Conservation (phyloP, 495 filamentous ascomycete species). For the Glarea lozoyensis region DNA sequence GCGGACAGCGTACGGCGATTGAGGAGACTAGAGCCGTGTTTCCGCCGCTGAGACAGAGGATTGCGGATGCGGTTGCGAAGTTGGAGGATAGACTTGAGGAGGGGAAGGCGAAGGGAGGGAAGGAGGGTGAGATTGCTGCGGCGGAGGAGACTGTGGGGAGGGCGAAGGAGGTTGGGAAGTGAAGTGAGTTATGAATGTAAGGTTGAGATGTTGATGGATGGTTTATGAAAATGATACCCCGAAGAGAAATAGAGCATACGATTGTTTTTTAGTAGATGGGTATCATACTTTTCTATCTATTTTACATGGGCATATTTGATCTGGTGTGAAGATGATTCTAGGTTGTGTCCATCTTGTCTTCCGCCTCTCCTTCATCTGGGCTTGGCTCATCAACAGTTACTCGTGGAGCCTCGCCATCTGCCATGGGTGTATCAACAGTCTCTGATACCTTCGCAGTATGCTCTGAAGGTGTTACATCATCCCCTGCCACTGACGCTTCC, state of each 20-base stretch:
- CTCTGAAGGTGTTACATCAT: conserved; percentile 15
- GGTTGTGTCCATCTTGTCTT: conserved; percentile 66
- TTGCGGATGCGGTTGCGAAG: conserved; percentile 55
- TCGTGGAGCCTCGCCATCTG: conserved; percentile 33
- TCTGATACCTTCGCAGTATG: conserved; percentile 19
- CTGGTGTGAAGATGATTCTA: conserved; percentile 1
- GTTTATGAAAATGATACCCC: conserved; percentile 3
- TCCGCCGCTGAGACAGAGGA: conserved; percentile 54
- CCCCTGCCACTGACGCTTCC: conserved; percentile 57
- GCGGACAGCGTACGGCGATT: conserved; percentile 60
- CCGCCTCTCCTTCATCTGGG: conserved; percentile 18
- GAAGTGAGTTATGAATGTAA: conserved; percentile 3
- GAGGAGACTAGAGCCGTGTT: conserved; percentile 80
- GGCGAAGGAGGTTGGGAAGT: conserved; percentile 20
- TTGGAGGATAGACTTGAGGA: conserved; percentile 51
- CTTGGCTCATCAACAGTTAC: conserved; percentile 43
- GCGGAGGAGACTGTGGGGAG: conserved; percentile 38
- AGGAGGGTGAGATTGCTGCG: conserved; percentile 52
- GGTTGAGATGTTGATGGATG: neutral
- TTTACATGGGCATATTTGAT: conserved; percentile 7
- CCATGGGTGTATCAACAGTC: conserved; percentile 21
- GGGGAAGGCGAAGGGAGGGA: conserved; percentile 47
- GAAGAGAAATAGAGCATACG: conserved; percentile 14
- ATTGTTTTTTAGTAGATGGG: too few species aligned
- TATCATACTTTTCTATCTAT: conserved; percentile 22